A percentile compares a stretch with the other conserved stretches of the same genome.
phyloP scores from a whole-genome alignment of 441 rosid species.

The Populus hybrid region DNA sequence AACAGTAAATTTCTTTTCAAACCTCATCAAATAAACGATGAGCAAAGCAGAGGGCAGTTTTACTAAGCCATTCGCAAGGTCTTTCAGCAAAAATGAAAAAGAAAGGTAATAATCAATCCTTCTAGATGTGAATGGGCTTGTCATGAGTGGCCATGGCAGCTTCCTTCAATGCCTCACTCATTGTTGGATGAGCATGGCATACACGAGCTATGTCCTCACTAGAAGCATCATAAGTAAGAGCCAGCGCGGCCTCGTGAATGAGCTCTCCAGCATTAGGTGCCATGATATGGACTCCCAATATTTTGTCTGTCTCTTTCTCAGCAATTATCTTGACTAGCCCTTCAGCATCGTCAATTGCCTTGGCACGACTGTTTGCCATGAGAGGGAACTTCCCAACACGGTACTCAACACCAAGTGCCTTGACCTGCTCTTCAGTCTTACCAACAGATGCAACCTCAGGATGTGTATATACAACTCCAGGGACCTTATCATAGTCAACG shows the following conservation, averaged over 20 bases:
- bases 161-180: slow-evolving; percentile 99
- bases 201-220: slow-evolving; percentile 98
- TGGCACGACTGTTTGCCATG: slow-evolving; percentile 97
- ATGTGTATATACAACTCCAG: slow-evolving; percentile 95
- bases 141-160: slow-evolving; percentile 99
- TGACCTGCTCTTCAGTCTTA: slow-evolving; percentile 96
- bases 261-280: slow-evolving; percentile 98
- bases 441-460: slow-evolving; percentile 99
- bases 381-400: slow-evolving; percentile 99
- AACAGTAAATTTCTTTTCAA: not conserved
- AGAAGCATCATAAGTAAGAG: slow-evolving; percentile 79
- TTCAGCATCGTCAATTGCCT: slow-evolving; percentile 92
- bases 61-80: slow-evolving; percentile 16
- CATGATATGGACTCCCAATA: slow-evolving; percentile 96
- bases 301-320: slow-evolving; percentile 96
- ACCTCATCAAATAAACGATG: not conserved
- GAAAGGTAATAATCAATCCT: slow-evolving; percentile 10
- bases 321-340: slow-evolving; percentile 92
- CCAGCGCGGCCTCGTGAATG: slow-evolving; percentile 93
- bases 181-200: slow-evolving; percentile 98
- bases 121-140: slow-evolving; percentile 94
- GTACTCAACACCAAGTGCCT: slow-evolving; percentile 68
- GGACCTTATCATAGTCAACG: slow-evolving; percentile 96
- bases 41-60: not conserved
- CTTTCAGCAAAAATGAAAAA: slow-evolving; percentile 16